Base-by-base conservation (phyloP, 306 rosid species). In the Trifolium dubium region DNA sequence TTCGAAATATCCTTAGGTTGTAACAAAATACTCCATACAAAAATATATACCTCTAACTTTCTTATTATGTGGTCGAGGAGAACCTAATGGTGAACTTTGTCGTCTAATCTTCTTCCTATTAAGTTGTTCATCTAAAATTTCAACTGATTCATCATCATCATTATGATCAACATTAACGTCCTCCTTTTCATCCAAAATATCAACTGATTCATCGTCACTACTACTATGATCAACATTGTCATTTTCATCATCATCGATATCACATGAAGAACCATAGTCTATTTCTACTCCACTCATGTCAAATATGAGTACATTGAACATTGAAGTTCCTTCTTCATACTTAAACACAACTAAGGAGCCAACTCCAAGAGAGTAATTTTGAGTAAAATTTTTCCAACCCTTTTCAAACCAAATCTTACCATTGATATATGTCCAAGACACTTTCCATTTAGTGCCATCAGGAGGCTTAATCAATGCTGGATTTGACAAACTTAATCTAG, bases 401-500 rank as follows among this genome's bases (percentile, higher is more conserved):
- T 46, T 67, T 46, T 46, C n/a, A 10, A 69, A 69, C 73, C 73
- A 69, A 69, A 69, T 28, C 47, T 62, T 74, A 31, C 31, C 49
- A 37, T 76, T 39, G 13, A 23, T 34, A 5, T 69, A 34, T 1
- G n/a, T 60, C 75, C 70, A 77, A 35, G 5, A 10, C 10, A 81
- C 39, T 71, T 64, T 8, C 84, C 84, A 81, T 28, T 43, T 18
- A 18, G 74, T 41, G 1, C 68, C 68, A 63, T 63, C 68, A 3
- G 49, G 68, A 37, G 49, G 30, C 15, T 37, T 63, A 2, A 63
- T 54, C 12, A 69, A 10, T 53, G 70, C 34, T 34, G 77, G 84
- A 31, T 71, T 81, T 39, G 71, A n/a, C 17, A 81, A 7, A 4
- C n/a, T 18, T 1, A 4, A 47, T 37, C 35, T 71, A 58, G 23